A percentile compares a stretch with the other conserved stretches of the same genome.
phyloP scores from a whole-genome alignment of 257 asterid species.

The Lithospermum erythrorhizon region DNA sequence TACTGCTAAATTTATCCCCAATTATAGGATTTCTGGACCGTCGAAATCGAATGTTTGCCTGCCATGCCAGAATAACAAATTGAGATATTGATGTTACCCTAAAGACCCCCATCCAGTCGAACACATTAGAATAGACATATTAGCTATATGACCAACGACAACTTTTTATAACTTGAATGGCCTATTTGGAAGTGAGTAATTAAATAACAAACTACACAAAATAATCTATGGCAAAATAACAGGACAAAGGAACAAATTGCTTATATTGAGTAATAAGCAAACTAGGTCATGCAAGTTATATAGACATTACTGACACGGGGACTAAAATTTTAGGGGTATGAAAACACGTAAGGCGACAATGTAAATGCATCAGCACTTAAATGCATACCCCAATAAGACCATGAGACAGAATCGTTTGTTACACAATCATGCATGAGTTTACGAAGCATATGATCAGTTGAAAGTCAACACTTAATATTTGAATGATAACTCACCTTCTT shows the following conservation, averaged over 20 bases:
- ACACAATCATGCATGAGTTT: background rate
- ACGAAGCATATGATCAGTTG: background rate
- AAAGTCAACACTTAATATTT: background rate
- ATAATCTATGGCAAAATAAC: background rate
- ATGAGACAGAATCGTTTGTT: no score
- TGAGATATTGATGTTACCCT: background rate
- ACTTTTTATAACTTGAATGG: background rate
- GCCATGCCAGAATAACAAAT: conserved; percentile 31
- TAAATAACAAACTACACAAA: background rate
- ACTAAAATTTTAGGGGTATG: background rate
- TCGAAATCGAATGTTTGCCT: conserved; percentile 85
- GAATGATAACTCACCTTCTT: conserved; percentile 45
- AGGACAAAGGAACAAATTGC: background rate
- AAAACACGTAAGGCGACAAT: no score
- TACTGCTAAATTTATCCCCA: conserved; percentile 98
- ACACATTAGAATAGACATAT: background rate
- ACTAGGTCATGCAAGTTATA: background rate
- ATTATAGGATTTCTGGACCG: conserved; percentile 80
- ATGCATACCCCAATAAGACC: no score
- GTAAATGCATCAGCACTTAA: no score
- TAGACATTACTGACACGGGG: background rate
- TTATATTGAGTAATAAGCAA: background rate
- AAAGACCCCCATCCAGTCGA: background rate
- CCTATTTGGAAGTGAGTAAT: background rate
- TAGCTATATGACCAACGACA: background rate